Conservation (phyloP, 768 basidiomycete species). For the Russula brevipes region DNA sequence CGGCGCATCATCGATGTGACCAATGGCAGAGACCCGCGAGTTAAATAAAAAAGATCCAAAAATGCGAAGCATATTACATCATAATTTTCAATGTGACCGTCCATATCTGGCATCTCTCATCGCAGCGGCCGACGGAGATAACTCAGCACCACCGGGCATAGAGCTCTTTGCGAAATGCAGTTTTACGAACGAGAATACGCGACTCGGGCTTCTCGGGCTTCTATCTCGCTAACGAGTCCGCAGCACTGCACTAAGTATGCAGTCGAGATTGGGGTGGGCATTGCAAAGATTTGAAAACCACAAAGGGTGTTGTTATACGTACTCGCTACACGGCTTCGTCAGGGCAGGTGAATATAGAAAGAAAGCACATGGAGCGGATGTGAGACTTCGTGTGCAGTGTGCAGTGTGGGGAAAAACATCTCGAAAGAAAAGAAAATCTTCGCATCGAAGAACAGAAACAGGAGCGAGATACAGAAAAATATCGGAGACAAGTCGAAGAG, state of each 20-base stretch:
- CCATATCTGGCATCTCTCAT: background rate
- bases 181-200: background rate
- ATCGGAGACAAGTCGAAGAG: background rate
- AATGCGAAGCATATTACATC: background rate
- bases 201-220: conserved; percentile 1
- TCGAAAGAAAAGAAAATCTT: background rate
- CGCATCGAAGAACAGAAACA: background rate
- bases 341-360: conserved; percentile 1
- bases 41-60: background rate
- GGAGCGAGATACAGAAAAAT: background rate
- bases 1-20: background rate
- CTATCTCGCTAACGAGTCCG: conserved; percentile 1
- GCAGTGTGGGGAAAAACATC: background rate
- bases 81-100: background rate
- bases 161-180: background rate
- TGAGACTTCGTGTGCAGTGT: conserved; percentile 6
- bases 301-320: conserved; percentile 10
- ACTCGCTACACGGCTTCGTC: conserved; percentile 20
- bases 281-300: background rate
- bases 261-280: background rate
- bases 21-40: background rate
- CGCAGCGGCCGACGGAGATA: background rate
- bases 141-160: background rate
- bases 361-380: conserved; percentile 8
- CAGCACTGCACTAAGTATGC: background rate